These are phyloP conservation scores for Capronia coronata DNA, from an alignment of 2,329 filamentous ascomycete species.

Conservation along the genomic window DNA sequence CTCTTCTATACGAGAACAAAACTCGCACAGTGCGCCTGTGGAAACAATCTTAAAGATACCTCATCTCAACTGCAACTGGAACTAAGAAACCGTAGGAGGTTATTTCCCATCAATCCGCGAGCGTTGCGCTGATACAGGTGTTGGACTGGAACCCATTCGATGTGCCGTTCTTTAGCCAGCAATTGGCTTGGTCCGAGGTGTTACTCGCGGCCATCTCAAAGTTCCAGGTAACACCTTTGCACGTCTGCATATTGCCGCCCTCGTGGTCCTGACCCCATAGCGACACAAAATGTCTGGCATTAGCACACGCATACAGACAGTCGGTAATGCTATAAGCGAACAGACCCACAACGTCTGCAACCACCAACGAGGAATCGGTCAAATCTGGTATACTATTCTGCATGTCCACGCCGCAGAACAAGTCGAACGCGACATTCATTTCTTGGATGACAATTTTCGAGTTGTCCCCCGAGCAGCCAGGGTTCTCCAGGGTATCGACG, in stretches of 20 bases:
- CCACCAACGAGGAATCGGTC: constrained; percentile 6
- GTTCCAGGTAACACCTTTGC: constrained; percentile 17
- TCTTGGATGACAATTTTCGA: constrained; percentile 5
- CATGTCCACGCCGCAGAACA: constrained; percentile 18
- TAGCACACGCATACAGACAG: constrained; percentile 19
- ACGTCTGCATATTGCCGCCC: constrained; percentile 8
- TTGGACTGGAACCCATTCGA: constrained; percentile 9
- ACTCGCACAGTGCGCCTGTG: too few relatives aligned
- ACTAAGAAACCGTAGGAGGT: too few relatives aligned
- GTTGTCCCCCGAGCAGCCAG: constrained; percentile 10
- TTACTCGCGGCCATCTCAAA: constrained; percentile 14
- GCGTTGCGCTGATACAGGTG: constrained; percentile 14
- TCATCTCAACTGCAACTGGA: too few relatives aligned
- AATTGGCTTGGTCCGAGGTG: constrained; percentile 10
- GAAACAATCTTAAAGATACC: too few relatives aligned
- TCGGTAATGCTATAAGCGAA: constrained; percentile 20
- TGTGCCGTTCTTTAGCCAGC: constrained; percentile 22
- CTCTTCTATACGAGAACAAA: too few relatives aligned
- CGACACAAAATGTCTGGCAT: constrained; percentile 5
- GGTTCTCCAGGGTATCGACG: constrained; percentile 10
- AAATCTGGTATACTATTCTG: constrained; percentile 6
- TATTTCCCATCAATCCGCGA: background rate
- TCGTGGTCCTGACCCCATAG: constrained; percentile 3
- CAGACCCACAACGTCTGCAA: constrained; percentile 12
- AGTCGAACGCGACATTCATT: constrained; percentile 6